A percentile compares a stretch with the other conserved stretches of the same genome.
Conservation (phyloP, 192 early-diverging fungal species). For the Funneliformis geosporum region DNA sequence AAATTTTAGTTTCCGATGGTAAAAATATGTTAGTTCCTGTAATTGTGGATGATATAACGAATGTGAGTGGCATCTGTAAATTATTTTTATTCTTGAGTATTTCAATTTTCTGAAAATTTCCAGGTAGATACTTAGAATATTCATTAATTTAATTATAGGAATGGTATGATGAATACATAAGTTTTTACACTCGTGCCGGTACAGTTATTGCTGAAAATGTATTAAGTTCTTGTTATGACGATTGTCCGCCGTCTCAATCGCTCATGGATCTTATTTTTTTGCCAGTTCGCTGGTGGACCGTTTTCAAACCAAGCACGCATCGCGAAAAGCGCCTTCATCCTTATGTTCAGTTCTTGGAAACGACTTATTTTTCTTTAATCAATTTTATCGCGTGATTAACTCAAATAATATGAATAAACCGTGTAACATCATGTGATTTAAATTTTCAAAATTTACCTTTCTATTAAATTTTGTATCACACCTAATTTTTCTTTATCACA, state of each 20-base stretch:
- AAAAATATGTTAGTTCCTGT: not conserved
- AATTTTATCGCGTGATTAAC: no score
- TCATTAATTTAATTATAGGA: not conserved
- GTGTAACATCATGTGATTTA: no score
- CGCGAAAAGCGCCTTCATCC: slow-evolving; percentile 19
- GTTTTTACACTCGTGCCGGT: not conserved
- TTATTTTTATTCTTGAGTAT: no score
- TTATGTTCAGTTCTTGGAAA: slow-evolving; percentile 24
- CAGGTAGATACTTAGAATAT: not conserved
- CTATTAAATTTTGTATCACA: no score
- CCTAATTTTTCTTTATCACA: no score
- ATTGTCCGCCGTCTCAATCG: not conserved
- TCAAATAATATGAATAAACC: no score
- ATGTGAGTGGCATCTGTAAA: not conserved
- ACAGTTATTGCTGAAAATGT: not conserved
- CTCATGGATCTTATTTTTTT: slow-evolving; percentile 16
- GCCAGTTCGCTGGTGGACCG: slow-evolving; percentile 25
- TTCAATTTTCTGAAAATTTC: not conserved
- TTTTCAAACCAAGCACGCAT: not conserved
- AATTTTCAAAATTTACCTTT: no score
- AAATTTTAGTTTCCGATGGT: not conserved
- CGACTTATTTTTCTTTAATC: not conserved
- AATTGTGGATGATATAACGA: not conserved
- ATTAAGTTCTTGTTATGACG: not conserved
- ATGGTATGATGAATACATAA: not conserved